Evolutionary conservation across 2,329 filamentous ascomycete species (phyloP), one percentile per base, ranked within the genome.

Genomic region (Xylaria sp.): DNA sequence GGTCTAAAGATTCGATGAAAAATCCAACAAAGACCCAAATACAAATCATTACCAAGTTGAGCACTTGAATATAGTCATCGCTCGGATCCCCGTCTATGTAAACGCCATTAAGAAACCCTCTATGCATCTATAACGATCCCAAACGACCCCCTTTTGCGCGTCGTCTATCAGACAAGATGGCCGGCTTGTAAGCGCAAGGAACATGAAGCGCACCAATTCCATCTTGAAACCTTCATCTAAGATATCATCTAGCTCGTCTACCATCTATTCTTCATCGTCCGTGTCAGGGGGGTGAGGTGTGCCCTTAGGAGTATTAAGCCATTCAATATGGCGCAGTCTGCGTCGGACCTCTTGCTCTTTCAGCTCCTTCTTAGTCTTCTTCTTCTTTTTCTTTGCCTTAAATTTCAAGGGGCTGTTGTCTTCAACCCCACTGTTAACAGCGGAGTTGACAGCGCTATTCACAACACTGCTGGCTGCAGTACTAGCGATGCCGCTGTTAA

Each of bases 361-460:
- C 79, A 94, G 75, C 82, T 99, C 94, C 83, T 94, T 94, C 85
- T 97, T 93, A 66, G 96, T 99, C 89, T 96, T 89, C 93, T 99
- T 99, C 90, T 95, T 97, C 93, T 98, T 98, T 88, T 94, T 96
- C 82, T 87, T 90, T 10, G 92, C 86, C 81, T 87, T 89, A 90
- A 99, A 99, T 84, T 97, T 95, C 86, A 99, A 88, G 69, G 81
- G 91, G 80, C 77, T 86, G 69, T 89, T 90, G 75, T 96, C 94
- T 82, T 98, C 95, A 0, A 86, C 89, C n/a, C 93, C 94, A 60
- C 89, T 92, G 84, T 94, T 95, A 68, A 90, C 90, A 1, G 91
- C 90, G 58, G 90, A 89, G 60, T 82, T 87, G 66, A 84, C 85
- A 47, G 85, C 83, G n/a, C 84, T 87, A 75, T 86, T 90, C 6